These are phyloP conservation scores for Lepidium sativum DNA, from an alignment of 345 rosid genomes.

Conservation along the genomic window DNA sequence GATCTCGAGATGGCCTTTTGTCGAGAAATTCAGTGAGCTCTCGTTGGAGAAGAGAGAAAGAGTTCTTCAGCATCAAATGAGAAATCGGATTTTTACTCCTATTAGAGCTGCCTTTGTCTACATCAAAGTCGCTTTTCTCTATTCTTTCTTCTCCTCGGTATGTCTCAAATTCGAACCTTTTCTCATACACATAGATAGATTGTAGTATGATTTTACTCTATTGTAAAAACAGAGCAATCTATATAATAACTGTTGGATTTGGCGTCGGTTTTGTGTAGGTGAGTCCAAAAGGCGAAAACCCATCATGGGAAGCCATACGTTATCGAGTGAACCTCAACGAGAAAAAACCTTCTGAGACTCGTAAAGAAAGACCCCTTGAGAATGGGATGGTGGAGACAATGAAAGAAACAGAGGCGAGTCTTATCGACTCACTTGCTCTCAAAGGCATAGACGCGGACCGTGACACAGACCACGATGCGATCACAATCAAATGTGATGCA, in stretches of 20 bases:
- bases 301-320: constrained; percentile 71
- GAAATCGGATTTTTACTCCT: constrained; percentile 34
- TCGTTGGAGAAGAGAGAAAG: constrained; percentile 51
- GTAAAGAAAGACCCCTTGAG: constrained; percentile 54
- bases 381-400: constrained; percentile 61
- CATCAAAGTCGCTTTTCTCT: constrained; percentile 40
- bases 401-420: constrained; percentile 36
- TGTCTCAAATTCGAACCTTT: not conserved
- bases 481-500: constrained; percentile 64
- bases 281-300: constrained; percentile 48
- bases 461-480: constrained; percentile 21
- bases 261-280: constrained; percentile 32
- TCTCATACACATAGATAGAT: not conserved
- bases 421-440: constrained; percentile 36
- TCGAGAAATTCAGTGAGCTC: constrained; percentile 39
- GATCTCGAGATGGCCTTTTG: constrained; percentile 38
- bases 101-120: constrained; percentile 40
- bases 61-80: constrained; percentile 46
- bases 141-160: constrained; percentile 55
- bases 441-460: constrained; percentile 48
- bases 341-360: not conserved
- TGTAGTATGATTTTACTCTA: not conserved
- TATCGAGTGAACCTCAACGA: constrained; percentile 30
- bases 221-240: not conserved
- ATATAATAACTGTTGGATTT: not conserved